Percentiles rank a stretch among this genome's conserved stretches.
These are phyloP conservation scores for Penicillium sp. DNA, from an alignment of 2,329 filamentous ascomycete species.

Conservation along the genomic window DNA sequence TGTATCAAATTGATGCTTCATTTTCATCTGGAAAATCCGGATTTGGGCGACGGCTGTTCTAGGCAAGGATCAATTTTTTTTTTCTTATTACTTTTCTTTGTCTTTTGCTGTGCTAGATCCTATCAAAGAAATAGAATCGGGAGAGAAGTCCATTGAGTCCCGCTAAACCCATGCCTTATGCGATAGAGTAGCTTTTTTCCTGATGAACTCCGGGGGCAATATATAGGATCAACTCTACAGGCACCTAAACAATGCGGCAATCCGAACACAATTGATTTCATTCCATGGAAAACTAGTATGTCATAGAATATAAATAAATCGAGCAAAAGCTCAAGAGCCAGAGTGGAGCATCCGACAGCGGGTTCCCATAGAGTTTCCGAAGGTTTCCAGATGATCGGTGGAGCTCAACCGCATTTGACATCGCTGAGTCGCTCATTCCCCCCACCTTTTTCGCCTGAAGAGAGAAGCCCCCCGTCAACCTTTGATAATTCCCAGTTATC, in stretches of 20 bases:
- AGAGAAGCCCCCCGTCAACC: conserved; percentile 1
- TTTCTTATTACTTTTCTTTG: background rate
- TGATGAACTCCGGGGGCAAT: conserved; percentile 2
- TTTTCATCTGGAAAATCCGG: background rate
- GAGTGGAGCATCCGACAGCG: conserved; percentile 13
- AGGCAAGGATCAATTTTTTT: background rate
- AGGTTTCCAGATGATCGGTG: conserved; percentile 31
- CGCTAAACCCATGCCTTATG: background rate
- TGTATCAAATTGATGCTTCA: background rate
- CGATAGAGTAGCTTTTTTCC: background rate
- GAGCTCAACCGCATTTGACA: conserved; percentile 36
- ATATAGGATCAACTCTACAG: conserved; percentile 8
- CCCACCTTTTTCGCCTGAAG: conserved; percentile 24
- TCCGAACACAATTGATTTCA: conserved; percentile 13
- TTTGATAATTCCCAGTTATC: conserved; percentile 5
- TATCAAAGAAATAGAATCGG: background rate
- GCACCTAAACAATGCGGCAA: conserved; percentile 11
- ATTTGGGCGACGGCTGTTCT: background rate
- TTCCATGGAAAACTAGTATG: background rate
- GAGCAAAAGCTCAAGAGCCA: background rate
- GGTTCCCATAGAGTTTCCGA: conserved; percentile 26
- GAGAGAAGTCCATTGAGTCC: background rate
- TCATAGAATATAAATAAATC: background rate
- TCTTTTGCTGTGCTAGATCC: background rate
- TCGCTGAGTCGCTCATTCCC: conserved; percentile 31